Conservation (phyloP, 257 asterid genomes). For the Solanum ahanhuiri region DNA sequence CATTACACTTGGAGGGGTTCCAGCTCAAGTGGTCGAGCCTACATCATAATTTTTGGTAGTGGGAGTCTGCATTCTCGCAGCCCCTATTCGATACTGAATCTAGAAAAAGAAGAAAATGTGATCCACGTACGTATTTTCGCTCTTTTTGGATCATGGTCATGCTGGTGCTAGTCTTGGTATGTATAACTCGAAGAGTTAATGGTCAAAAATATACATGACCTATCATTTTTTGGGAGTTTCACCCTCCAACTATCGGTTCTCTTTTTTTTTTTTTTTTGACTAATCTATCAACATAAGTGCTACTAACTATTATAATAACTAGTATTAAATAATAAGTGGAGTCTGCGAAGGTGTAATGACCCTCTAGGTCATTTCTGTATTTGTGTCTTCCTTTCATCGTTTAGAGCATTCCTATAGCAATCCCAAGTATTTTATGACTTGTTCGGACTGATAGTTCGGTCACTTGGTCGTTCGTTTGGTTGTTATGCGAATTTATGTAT, state of each 20-base stretch:
- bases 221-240: not conserved
- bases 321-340: not conserved
- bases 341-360: too few relatives aligned
- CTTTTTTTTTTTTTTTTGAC: not conserved
- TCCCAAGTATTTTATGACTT: not conserved
- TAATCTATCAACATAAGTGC: not conserved
- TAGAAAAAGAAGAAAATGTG: not conserved
- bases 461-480: not conserved
- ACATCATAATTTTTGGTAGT: constrained; percentile 7
- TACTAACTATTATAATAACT: not conserved
- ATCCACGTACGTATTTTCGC: not conserved
- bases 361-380: not conserved
- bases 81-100: not conserved
- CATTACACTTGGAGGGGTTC: constrained; percentile 28
- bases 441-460: not conserved
- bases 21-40: constrained; percentile 26
- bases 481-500: not conserved
- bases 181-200: not conserved
- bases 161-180: not conserved
- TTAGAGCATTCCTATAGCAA: not conserved
- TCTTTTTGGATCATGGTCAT: not conserved
- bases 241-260: not conserved
- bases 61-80: not conserved
- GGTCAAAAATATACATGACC: not conserved
- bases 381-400: not conserved